These are phyloP conservation scores for Chaetoceros muelleri DNA, from an alignment of 108 stramenopile species.

Conservation along the genomic window DNA sequence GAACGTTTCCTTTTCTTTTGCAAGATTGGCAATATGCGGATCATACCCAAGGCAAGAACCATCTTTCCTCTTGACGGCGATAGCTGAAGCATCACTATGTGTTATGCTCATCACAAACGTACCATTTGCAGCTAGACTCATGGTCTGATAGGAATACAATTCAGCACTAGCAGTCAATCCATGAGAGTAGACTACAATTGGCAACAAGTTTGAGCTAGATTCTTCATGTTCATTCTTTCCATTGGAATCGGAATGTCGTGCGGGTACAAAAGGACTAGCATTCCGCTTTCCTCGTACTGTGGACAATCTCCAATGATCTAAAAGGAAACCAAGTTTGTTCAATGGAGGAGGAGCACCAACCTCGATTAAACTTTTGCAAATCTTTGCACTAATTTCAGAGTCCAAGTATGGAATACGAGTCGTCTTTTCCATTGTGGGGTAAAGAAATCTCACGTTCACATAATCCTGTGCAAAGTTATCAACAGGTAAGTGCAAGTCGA, in stretches of 20 bases:
- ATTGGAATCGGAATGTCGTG: not conserved
- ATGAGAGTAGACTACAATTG: conserved; percentile 49
- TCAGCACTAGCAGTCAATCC: conserved; percentile 40
- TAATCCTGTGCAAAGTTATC: conserved; percentile 17
- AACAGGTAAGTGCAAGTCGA: conserved; percentile 34
- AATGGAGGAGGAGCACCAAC: conserved; percentile 33
- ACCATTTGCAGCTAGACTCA: conserved; percentile 36
- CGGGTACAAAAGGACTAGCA: not conserved
- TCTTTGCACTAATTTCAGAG: conserved; percentile 10
- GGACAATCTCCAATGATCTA: conserved; percentile 34
- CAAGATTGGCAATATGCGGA: conserved; percentile 6
- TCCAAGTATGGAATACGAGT: conserved; percentile 17
- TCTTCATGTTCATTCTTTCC: not conserved
- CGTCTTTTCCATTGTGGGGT: conserved; percentile 32
- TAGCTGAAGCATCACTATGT: conserved; percentile 40
- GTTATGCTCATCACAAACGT: conserved; percentile 31
- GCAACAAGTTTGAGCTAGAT: conserved; percentile 3
- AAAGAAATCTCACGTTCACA: conserved; percentile 33
- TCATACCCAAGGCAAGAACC: conserved; percentile 17
- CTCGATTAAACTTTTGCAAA: conserved; percentile 31
- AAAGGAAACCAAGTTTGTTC: conserved; percentile 22
- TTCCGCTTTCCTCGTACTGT: not conserved
- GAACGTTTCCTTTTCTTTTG: not conserved
- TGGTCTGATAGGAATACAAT: conserved; percentile 38
- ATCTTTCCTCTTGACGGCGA: conserved; percentile 14